Conservation (phyloP, 2,329 filamentous ascomycete genomes). For the Botrytis fragariae region DNA sequence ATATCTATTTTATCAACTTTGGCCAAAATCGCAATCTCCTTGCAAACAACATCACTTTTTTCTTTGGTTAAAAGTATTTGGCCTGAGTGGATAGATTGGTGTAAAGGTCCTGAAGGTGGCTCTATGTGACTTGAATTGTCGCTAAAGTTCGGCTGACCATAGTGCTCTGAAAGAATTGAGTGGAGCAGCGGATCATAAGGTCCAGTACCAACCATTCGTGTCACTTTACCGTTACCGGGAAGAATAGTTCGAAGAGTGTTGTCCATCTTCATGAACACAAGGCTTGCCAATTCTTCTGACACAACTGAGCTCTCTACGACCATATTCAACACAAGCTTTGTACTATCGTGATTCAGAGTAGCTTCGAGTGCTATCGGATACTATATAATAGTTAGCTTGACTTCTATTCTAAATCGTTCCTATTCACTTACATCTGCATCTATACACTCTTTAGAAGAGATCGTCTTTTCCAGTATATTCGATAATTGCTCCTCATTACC, state of each 20-base stretch:
- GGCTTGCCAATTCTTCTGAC: conserved; percentile 38
- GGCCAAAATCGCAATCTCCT: conserved; percentile 63
- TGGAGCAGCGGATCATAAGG: not conserved
- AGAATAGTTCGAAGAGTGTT: conserved; percentile 24
- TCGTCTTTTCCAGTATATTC: conserved; percentile 52
- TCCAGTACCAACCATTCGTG: not conserved
- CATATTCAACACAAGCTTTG: conserved; percentile 53
- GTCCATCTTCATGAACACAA: conserved; percentile 46
- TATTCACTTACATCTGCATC: conserved; percentile 41
- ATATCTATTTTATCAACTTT: conserved; percentile 52
- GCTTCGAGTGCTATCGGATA: conserved; percentile 73
- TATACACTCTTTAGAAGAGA: conserved; percentile 49
- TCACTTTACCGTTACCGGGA: not conserved
- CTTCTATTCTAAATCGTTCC: not conserved
- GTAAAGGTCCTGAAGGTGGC: not conserved
- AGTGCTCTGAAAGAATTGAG: accelerated
- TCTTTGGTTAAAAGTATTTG: conserved; percentile 50
- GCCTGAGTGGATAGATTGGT: conserved; percentile 44
- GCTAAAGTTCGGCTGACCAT: not conserved
- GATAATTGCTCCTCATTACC: conserved; percentile 33
- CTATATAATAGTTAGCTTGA: conserved; percentile 29
- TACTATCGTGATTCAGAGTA: conserved; percentile 49
- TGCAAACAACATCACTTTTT: conserved; percentile 45
- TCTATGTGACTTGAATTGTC: too few species aligned
- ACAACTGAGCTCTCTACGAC: conserved; percentile 53